phyloP scores from a whole-genome alignment of 495 filamentous ascomycete species.

The Aspergillus saccharolyticus region DNA sequence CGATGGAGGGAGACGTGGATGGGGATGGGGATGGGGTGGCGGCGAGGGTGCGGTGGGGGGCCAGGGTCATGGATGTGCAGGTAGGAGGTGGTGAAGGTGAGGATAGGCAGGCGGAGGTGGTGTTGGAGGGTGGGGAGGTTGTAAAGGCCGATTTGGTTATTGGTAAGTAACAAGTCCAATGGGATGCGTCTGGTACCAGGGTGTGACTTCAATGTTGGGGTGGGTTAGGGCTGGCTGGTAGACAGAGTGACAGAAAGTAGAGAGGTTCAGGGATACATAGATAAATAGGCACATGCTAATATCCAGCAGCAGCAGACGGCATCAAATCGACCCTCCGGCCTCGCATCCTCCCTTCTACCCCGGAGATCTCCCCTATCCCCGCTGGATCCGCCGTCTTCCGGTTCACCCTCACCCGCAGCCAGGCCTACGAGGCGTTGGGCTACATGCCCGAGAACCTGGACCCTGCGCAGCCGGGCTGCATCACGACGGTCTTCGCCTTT shows the following conservation, averaged over 20 bases:
- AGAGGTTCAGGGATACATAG: too few species aligned
- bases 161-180: slow-evolving; percentile 6
- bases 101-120: background rate
- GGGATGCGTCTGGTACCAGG: too few species aligned
- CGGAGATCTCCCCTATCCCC: background rate
- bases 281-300: too few species aligned
- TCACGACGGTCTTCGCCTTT: background rate
- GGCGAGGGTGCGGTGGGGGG: slow-evolving; percentile 2
- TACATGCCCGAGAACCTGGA: background rate
- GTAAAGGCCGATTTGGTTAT: slow-evolving; percentile 10
- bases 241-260: too few species aligned
- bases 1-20: slow-evolving; percentile 5
- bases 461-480: background rate
- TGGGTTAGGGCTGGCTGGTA: too few species aligned
- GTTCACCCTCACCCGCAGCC: background rate
- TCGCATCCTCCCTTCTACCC: background rate
- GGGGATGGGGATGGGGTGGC: slow-evolving; percentile 8
- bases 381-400: background rate
- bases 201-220: too few species aligned
- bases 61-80: slow-evolving; percentile 6
- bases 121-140: slow-evolving; percentile 3
- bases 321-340: background rate
- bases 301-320: slow-evolving; percentile 2
- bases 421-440: background rate
- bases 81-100: slow-evolving; percentile 9